Evolutionary conservation across 2,329 filamentous ascomycete species (phyloP).

Genomic region (Fusarium sp.): DNA sequence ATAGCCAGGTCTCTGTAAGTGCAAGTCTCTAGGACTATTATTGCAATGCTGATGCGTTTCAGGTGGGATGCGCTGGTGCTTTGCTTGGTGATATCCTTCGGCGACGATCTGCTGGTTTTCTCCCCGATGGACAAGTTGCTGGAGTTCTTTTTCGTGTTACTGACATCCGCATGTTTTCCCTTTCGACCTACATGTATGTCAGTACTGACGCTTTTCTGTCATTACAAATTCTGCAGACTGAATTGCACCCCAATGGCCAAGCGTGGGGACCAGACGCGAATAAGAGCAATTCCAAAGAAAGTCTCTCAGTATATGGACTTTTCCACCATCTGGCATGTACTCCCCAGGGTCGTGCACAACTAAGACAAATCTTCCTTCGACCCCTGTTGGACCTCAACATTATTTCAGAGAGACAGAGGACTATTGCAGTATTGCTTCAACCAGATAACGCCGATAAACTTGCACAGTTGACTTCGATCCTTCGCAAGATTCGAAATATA

Average conservation of each 20-base stretch:
- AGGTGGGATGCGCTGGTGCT: conserved; percentile 88
- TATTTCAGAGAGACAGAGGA: conserved; percentile 78
- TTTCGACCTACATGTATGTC: conserved; percentile 78
- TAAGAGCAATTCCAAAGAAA: conserved; percentile 78
- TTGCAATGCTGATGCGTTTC: conserved; percentile 16
- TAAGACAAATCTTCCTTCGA: conserved; percentile 85
- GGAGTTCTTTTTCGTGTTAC: conserved; percentile 67
- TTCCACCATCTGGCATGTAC: conserved; percentile 82
- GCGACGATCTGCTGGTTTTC: conserved; percentile 66
- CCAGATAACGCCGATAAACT: conserved; percentile 74
- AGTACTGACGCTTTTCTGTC: conserved; percentile 84
- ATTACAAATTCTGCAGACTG: conserved; percentile 86
- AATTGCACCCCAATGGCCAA: conserved; percentile 85
- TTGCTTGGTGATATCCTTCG: conserved; percentile 83
- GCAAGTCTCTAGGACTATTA: not conserved
- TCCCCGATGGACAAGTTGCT: conserved; percentile 69
- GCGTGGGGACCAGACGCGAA: conserved; percentile 68
- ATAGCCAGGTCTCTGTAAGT: conserved; percentile 75
- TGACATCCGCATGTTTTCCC: conserved; percentile 79
- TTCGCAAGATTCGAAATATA: conserved; percentile 83
- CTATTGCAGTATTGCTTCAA: conserved; percentile 74
- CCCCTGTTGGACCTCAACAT: conserved; percentile 76
- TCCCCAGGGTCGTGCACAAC: conserved; percentile 78
- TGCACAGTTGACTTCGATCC: conserved; percentile 66
- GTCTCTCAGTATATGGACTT: conserved; percentile 84